Evolutionary conservation across 176 grass and related monocot genomes (phyloP).

Genomic region (Aegilops longissima): DNA sequence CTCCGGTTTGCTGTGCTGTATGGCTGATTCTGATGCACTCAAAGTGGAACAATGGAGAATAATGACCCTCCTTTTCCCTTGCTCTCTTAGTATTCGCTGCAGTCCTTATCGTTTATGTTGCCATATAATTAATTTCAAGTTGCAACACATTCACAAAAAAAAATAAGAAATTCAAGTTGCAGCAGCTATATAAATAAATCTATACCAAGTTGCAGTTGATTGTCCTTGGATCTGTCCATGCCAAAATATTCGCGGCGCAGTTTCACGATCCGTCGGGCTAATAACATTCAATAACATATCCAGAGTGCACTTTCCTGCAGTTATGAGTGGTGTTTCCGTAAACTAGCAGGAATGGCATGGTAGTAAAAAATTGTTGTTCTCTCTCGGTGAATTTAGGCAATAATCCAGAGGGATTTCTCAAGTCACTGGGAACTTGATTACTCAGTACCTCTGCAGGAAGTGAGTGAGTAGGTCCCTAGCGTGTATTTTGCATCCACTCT

Average conservation of each 20-base stretch:
- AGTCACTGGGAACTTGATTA: too few species aligned
- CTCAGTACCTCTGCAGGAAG: too few species aligned
- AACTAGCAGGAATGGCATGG: background rate
- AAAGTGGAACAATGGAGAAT: conserved; percentile 17
- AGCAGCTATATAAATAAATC: conserved; percentile 22
- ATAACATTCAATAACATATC: conserved; percentile 11
- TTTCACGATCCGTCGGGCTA: background rate
- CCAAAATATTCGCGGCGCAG: background rate
- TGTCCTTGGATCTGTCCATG: conserved; percentile 17
- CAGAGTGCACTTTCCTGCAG: conserved; percentile 9
- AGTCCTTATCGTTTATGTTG: conserved; percentile 28
- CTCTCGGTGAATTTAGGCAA: background rate
- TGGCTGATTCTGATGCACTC: conserved; percentile 23
- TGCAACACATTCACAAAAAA: background rate
- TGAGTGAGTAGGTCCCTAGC: too few species aligned
- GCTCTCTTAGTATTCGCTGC: conserved; percentile 7
- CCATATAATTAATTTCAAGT: conserved; percentile 19
- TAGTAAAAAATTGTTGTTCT: background rate
- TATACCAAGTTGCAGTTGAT: conserved; percentile 8
- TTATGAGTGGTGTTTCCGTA: background rate
- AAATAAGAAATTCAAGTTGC: background rate
- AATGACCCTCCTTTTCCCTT: conserved; percentile 10
- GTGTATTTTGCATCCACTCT: too few species aligned
- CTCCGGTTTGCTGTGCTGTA: conserved; percentile 12
- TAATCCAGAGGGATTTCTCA: background rate